phyloP scores from a whole-genome alignment of 2,329 filamentous ascomycete genomes.

The Calonectria ilicicola region DNA sequence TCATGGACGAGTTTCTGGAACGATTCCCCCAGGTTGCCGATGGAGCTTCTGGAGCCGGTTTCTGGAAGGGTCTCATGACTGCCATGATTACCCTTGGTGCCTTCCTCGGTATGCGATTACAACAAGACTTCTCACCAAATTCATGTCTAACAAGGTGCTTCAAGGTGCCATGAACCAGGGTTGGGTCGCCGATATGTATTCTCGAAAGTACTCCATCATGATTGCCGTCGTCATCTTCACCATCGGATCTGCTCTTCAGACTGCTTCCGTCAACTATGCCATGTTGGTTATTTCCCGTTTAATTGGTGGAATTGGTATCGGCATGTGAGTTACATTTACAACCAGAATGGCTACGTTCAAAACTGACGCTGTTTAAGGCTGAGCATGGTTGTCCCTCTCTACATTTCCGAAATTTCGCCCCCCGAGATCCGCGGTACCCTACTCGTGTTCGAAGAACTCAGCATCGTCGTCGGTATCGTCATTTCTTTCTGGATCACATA shows the following conservation, averaged over 20 bases:
- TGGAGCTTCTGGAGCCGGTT: slow-evolving; percentile 52
- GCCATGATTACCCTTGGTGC: slow-evolving; percentile 61
- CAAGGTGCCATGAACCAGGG: slow-evolving; percentile 57
- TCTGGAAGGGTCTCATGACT: slow-evolving; percentile 57
- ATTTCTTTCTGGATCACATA: slow-evolving; percentile 48
- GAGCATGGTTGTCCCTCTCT: slow-evolving; percentile 53
- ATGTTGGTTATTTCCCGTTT: slow-evolving; percentile 57
- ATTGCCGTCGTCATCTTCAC: slow-evolving; percentile 50
- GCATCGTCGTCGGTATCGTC: slow-evolving; percentile 46
- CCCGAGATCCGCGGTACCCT: slow-evolving; percentile 61
- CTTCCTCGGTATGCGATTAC: slow-evolving; percentile 50
- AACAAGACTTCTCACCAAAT: background rate
- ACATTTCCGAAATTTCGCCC: slow-evolving; percentile 61
- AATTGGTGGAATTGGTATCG: slow-evolving; percentile 58
- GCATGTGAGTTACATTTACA: slow-evolving; percentile 40
- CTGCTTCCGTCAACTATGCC: slow-evolving; percentile 51
- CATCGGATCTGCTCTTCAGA: slow-evolving; percentile 58
- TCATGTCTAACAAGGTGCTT: background rate
- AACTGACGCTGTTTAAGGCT: slow-evolving; percentile 19
- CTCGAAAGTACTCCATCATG: slow-evolving; percentile 48
- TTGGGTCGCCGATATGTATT: slow-evolving; percentile 49
- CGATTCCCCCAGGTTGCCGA: slow-evolving; percentile 49
- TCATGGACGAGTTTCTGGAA: slow-evolving; percentile 49
- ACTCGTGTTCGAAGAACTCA: slow-evolving; percentile 55
- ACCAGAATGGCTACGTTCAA: background rate